Evolutionary conservation across 148 eudicot genomes (phyloP), one percentile per base, ranked within the genome.

Genomic region (Chenopodium quinoa): DNA sequence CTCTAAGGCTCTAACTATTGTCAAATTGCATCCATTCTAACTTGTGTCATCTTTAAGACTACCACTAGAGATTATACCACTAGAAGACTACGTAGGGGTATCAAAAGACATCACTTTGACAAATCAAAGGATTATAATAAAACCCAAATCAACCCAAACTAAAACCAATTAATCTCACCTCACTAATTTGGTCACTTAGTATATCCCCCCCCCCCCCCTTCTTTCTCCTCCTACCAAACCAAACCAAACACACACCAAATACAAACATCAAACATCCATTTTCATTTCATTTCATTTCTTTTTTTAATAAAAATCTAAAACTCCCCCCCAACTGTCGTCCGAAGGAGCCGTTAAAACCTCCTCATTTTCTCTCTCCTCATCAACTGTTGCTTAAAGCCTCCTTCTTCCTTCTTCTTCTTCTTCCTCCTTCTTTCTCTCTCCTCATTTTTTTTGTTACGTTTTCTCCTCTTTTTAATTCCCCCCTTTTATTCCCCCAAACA

Each of bases 331-430:
- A 85, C 87, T 82, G 84, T 82, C 87, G 20, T 19, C 14, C 56
- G 40, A 75, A 64, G 79, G 63, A 83, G 77, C 85, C 78, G 83
- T 83, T 86, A 83, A 83, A 82, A 79, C 71, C 77, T 58, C 54
- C 65, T 27, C 7, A 13, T 32, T 72, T 3, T 52, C 71, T 60
- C 79, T 5, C 63, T 64, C 79, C 54, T 47, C 23, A 40, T 32
- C 60, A 48, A 72, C 80, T 76, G 50, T 82, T 82, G 80, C 88
- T 79, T 84, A 75, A 84, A 72, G 82, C 75, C 76, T 82, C 54
- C 44, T 75, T 25, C 79, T 66, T 25, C 5, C 1, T 60, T 60
- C 9, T 62, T 29, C 13, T 16, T 29, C 13, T 16, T 50, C 56
- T 20, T 19, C 62, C 4, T 56, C 4, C 56, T 52, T 50, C 56